Evolutionary conservation across 1,284 basidiomycete genomes (phyloP), one percentile per base, ranked within the genome.

Genomic region (Hypsizygus ulmarius): DNA sequence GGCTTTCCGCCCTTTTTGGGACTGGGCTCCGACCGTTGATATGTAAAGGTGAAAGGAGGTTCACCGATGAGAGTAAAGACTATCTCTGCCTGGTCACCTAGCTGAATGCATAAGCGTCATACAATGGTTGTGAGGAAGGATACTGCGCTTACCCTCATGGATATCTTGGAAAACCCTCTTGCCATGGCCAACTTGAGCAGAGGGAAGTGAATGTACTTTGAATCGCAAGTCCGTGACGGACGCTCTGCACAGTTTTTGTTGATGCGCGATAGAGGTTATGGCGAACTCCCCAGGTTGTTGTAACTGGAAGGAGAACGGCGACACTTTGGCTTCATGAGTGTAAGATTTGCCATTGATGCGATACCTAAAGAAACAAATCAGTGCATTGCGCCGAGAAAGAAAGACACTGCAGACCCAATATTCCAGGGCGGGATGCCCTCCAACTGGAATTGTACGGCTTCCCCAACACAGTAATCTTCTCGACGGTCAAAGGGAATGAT

Each of bases 361-460:
- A 67, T 97, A 94, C 48, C 90, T 92, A 49, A 29, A 14, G 35
- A 28, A 45, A 14, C 11, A 19, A 44, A 37, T 52, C 18, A 56
- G 40, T 3, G 30, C 14, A 19, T 39, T 16, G 25, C 7, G 51
- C 12, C 32, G 8, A 16, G 21, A 32, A 46, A 43, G 44, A 25
- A 11, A 41, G 35, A 33, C 28, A 43, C 34, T 10, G 71, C 81
- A 45, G 59, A 94, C 84, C 85, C 84, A 48, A 99, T 84, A 4
- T 84, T 87, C 94, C 96, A 99, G 1, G 96, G 95, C n/a, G 95
- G 85, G 39, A 84, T 90, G 43, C 96, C 96, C 68, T 97, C 93
- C 14, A 99, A 74, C 61, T 95, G 84, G 75, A 96, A 98, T 56
- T 93, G 91, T 8, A 92, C 79, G 40, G 82, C 77, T 58, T 98